phyloP scores from a whole-genome alignment of 257 asterid species.

The Plantago elongata region DNA sequence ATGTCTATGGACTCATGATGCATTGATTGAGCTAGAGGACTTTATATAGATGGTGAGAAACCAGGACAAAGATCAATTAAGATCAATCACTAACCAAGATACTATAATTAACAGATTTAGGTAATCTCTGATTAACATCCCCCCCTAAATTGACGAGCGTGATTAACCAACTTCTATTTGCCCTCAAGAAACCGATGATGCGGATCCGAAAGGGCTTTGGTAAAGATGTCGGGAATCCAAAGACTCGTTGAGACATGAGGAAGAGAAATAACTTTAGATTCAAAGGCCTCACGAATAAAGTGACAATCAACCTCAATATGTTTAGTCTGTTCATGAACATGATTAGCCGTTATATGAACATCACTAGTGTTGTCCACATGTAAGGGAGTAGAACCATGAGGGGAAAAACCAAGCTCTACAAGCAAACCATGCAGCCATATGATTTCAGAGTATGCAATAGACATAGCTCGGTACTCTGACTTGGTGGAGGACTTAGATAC shows the following conservation, averaged over 20 bases:
- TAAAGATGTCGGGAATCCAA: background rate
- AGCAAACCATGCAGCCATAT: background rate
- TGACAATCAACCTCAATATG: background rate
- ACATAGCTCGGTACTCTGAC: slow-evolving; percentile 7
- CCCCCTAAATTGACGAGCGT: background rate
- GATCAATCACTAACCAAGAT: too few relatives aligned
- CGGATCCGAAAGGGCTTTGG: background rate
- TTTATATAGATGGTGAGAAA: too few relatives aligned
- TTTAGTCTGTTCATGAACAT: background rate
- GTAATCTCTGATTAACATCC: background rate
- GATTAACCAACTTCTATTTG: background rate
- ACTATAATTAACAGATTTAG: too few relatives aligned
- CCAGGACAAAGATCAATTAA: too few relatives aligned
- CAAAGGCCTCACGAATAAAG: background rate
- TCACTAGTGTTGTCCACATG: background rate
- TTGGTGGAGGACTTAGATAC: background rate
- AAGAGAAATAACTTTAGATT: background rate
- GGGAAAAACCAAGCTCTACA: background rate
- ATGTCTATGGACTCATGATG: too few relatives aligned
- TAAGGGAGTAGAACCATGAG: background rate
- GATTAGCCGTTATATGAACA: background rate
- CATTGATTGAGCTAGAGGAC: too few relatives aligned
- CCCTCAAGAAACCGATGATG: background rate
- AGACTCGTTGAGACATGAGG: background rate
- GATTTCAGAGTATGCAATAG: background rate